These are phyloP conservation scores for Kuraishia hungarica DNA, from an alignment of 805 yeast species.

Conservation along the genomic window DNA sequence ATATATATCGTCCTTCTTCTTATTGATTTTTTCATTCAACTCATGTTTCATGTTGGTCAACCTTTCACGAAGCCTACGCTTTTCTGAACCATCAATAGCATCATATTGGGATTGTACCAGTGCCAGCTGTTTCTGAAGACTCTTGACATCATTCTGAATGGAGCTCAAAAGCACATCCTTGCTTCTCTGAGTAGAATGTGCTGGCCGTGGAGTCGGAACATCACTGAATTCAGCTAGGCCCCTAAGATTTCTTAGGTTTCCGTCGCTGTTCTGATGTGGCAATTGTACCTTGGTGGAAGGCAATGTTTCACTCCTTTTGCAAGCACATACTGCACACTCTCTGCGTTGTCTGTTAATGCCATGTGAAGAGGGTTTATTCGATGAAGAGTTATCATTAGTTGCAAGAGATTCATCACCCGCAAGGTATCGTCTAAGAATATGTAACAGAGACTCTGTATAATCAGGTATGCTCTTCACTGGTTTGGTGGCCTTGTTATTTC, in stretches of 20 bases:
- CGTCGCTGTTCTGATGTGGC: not conserved
- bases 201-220: not conserved
- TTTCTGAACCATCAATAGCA: not conserved
- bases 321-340: not conserved
- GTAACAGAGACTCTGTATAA: not conserved
- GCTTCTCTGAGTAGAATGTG: not conserved
- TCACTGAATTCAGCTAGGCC: not conserved
- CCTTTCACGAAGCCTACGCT: not conserved
- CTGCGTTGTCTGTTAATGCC: not conserved
- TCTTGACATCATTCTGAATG: not conserved
- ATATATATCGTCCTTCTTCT: not conserved
- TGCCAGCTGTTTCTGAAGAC: not conserved
- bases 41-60: not conserved
- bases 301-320: not conserved
- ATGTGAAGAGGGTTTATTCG: not conserved
- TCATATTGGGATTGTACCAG: not conserved
- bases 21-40: not conserved
- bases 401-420: not conserved
- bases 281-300: not conserved
- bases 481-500: not conserved
- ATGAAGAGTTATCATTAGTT: not conserved
- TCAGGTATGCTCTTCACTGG: not conserved
- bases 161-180: not conserved
- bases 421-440: not conserved
- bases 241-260: not conserved